A percentile compares a stretch with the other conserved stretches of the same genome.
phyloP scores from a whole-genome alignment of 805 yeast genomes.

The Candida nitratophila region DNA sequence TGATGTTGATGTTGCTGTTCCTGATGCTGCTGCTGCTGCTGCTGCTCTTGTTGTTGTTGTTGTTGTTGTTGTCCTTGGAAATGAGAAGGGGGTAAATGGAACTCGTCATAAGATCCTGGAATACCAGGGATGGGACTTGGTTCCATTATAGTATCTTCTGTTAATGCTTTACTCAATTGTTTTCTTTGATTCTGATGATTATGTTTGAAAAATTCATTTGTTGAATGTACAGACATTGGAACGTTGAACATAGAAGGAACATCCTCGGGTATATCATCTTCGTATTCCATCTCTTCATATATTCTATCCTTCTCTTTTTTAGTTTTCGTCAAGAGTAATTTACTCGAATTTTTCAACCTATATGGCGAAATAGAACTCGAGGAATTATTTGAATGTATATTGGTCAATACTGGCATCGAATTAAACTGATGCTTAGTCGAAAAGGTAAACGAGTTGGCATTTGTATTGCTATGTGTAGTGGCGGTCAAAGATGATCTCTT shows the following conservation, averaged over 20 bases:
- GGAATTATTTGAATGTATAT: not conserved
- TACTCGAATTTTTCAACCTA: conserved; percentile 1
- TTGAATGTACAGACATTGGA: conserved; percentile 36
- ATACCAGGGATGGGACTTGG: conserved; percentile 2
- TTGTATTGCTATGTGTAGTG: not conserved
- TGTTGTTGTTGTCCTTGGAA: no score
- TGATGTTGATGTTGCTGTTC: not conserved
- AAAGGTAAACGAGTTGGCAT: not conserved
- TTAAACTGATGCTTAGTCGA: not conserved
- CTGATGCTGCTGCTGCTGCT: not conserved
- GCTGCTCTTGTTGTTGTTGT: not conserved
- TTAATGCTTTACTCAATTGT: no score
- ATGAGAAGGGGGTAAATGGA: no score
- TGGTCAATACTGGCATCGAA: not conserved
- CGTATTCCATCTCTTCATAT: conserved; percentile 24
- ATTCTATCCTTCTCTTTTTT: conserved; percentile 21
- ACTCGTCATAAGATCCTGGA: no score
- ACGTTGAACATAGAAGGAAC: conserved; percentile 40
- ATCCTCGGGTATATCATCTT: conserved; percentile 32
- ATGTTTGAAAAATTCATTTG: conserved; percentile 20
- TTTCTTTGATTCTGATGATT: conserved; percentile 6
- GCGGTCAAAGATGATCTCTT: not conserved
- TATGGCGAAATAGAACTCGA: not conserved
- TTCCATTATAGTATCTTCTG: conserved; percentile 1
- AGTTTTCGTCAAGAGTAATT: conserved; percentile 10